Conservation (phyloP, 176 grass and related monocot genomes). For the Oryza meridionalis region DNA sequence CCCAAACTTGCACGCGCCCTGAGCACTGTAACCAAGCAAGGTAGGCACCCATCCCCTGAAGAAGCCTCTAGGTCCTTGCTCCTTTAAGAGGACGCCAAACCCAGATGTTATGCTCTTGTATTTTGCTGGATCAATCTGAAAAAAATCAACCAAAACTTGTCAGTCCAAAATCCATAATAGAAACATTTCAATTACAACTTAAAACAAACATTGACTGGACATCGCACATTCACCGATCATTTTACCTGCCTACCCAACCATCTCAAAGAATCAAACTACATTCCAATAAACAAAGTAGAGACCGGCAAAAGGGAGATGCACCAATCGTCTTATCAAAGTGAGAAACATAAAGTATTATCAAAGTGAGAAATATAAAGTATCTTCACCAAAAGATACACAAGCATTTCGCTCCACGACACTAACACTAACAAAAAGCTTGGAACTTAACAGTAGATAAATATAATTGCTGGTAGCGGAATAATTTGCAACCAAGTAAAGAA, state of each 20-base stretch:
- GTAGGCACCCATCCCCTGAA: slow-evolving; percentile 96
- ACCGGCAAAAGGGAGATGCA: background rate
- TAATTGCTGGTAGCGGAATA: background rate
- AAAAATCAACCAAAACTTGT: background rate
- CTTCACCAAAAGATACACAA: background rate
- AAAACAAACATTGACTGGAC: too few species aligned
- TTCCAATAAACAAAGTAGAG: background rate
- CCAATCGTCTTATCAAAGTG: background rate
- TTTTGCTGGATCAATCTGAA: slow-evolving; percentile 83
- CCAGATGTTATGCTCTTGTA: slow-evolving; percentile 94
- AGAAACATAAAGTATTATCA: background rate
- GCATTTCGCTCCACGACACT: background rate
- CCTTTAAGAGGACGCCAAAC: slow-evolving; percentile 81
- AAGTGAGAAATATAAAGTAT: background rate
- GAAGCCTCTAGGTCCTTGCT: slow-evolving; percentile 87
- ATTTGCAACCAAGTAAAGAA: background rate
- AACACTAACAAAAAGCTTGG: background rate
- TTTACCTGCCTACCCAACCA: background rate
- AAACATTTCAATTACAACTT: background rate
- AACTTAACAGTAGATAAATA: background rate
- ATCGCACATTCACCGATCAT: background rate
- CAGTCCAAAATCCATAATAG: background rate
- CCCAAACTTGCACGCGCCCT: slow-evolving; percentile 95
- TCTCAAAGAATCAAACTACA: background rate
- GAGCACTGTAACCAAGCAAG: slow-evolving; percentile 90